Base-by-base conservation (phyloP, 208 protist species). In the Wallacemonas collosoma region DNA sequence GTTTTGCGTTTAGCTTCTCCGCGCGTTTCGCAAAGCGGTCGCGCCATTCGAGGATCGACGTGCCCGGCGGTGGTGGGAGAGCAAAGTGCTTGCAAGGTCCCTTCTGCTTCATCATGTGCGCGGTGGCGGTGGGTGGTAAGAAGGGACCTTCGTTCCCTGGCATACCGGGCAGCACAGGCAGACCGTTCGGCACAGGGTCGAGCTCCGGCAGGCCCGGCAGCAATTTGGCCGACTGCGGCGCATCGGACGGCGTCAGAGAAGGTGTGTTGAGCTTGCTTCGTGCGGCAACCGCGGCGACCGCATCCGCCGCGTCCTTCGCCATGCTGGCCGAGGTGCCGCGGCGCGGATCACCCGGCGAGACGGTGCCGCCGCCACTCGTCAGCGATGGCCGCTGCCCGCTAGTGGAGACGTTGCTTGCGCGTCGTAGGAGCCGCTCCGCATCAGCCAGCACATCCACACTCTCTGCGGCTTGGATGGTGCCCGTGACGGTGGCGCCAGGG, bases 141-240 rank as follows among this genome's bases (percentile, higher is more conserved):
- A 87, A 83, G 1, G 82, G 82, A 2, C 82, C 82, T 54, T 84
- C 78, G 57, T 77, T 80, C 39, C 82, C 79, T 0, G 82, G 82
- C 82, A 87, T 87, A 55, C 82, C 82, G 6, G 82, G 82, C 45
- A 87, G 73, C 50, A 81, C 48, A 36, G 79, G 78, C 5, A 81
- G 70, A 1, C 71, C 72, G 2, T 68, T 40, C 26, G 76, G 79
- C n/a, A 74, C 75, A 14, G 75, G 47, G 36, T 70, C 38, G 35
- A 87, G 77, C 17, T 68, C 68, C 2, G 82, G 82, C 35, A 71
- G 53, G 7, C 82, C 82, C 0, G 74, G 77, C 39, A 83, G 71
- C 50, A 50, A 41, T 53, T 71, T 60, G 36, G 60, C 68, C 41
- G 53, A 12, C 51, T 62, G 45, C 40, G 15, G 45, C 64, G 51